These are phyloP conservation scores for Lasiosphaeria hispida DNA, from an alignment of 495 filamentous ascomycete species.

Conservation along the genomic window DNA sequence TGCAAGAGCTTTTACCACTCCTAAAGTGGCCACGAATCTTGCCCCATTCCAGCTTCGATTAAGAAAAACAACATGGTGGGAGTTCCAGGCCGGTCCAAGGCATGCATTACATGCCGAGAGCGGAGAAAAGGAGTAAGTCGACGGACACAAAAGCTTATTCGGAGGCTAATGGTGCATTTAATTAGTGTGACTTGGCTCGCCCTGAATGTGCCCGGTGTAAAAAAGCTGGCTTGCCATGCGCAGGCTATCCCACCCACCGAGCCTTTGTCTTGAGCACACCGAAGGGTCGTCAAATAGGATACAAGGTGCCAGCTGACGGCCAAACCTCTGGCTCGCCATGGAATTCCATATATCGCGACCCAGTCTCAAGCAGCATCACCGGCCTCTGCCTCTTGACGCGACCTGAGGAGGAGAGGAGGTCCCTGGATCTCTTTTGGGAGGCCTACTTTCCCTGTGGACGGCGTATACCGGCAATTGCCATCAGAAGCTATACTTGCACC, in stretches of 20 bases:
- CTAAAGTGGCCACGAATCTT: not conserved
- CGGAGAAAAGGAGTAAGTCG: conserved; percentile 6
- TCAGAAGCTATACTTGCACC: conserved; percentile 16
- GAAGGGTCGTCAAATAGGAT: not conserved
- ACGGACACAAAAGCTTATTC: not conserved
- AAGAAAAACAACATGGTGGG: not conserved
- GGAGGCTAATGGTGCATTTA: not conserved
- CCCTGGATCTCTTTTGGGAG: conserved; percentile 21
- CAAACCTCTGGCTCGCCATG: not conserved
- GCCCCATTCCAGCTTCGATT: not conserved
- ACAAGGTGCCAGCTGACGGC: not conserved
- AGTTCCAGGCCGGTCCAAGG: conserved; percentile 9
- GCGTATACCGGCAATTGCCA: conserved; percentile 4
- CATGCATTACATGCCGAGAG: conserved; percentile 2
- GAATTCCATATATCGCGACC: not conserved
- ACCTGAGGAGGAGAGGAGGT: conserved; percentile 15
- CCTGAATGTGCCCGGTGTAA: not conserved
- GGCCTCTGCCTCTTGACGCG: not conserved
- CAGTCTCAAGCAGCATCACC: not conserved
- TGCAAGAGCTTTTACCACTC: not conserved
- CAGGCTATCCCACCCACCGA: not conserved
- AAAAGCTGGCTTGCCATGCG: not conserved
- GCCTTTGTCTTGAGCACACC: conserved; percentile 5
- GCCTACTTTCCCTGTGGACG: conserved; percentile 16
- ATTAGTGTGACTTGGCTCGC: not conserved